Percentiles rank a stretch among this genome's conserved stretches.
Evolutionary conservation across 257 asterid species (phyloP).

Genomic region (Haberlea rhodopensis): DNA sequence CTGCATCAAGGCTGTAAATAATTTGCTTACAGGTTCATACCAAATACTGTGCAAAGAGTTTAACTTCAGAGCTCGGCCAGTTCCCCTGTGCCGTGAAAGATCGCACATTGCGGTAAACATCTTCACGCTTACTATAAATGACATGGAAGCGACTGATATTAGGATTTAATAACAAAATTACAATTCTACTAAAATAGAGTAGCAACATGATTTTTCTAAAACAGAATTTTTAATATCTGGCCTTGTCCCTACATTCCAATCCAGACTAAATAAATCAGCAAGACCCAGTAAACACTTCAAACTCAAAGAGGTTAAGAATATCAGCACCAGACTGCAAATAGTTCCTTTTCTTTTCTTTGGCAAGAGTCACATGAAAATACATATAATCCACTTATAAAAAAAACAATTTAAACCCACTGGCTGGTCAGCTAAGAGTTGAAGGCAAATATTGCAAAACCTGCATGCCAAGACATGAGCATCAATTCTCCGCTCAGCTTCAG

Average conservation of each 20-base stretch:
- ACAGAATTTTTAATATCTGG: constrained; percentile 2
- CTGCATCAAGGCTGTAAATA: constrained; percentile 3
- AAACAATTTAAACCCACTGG: constrained; percentile 4
- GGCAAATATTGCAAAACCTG: constrained; percentile 49
- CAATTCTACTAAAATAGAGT: constrained; percentile 14
- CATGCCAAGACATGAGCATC: constrained; percentile 71
- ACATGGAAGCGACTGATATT: constrained; percentile 22
- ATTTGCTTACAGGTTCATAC: constrained; percentile 46
- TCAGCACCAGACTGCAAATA: background rate
- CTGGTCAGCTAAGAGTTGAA: background rate
- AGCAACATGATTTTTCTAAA: constrained; percentile 9
- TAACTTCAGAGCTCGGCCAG: constrained; percentile 61
- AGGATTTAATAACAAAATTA: constrained; percentile 8
- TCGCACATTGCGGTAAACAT: constrained; percentile 81
- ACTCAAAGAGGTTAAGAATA: background rate
- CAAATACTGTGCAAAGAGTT: constrained; percentile 61
- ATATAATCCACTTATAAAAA: constrained; percentile 9
- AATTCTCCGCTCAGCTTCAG: constrained; percentile 79
- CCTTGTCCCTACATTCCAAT: constrained; percentile 11
- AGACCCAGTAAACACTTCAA: constrained; percentile 4
- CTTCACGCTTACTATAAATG: constrained; percentile 75
- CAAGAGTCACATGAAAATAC: constrained; percentile 7
- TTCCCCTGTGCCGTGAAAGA: constrained; percentile 65
- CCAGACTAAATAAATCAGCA: constrained; percentile 11
- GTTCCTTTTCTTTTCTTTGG: too few relatives aligned